Evolutionary conservation across 495 filamentous ascomycete species (phyloP).

Genomic region (Trichoderma gamsii): DNA sequence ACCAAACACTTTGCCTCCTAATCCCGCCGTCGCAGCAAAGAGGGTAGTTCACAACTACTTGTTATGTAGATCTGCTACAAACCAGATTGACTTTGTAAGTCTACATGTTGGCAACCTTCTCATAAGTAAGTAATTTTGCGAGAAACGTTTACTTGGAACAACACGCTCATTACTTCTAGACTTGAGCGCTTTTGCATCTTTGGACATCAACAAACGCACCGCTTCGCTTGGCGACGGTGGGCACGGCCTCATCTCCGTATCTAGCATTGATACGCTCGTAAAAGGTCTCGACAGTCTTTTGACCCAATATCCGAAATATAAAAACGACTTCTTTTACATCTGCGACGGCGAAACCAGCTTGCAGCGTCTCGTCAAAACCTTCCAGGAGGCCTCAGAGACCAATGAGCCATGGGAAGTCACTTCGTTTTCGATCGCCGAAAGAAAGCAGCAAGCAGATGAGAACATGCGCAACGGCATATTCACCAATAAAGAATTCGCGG

Average conservation of each 20-base stretch:
- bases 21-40: not conserved
- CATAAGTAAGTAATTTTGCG: not conserved
- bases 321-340: slow-evolving; percentile 9
- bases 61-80: not conserved
- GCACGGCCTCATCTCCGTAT: not conserved
- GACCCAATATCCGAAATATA: not conserved
- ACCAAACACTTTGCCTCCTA: not conserved
- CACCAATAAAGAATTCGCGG: not conserved
- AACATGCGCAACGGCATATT: slow-evolving; percentile 1
- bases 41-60: not conserved
- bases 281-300: not conserved
- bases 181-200: not conserved
- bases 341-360: slow-evolving; percentile 3
- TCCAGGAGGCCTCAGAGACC: not conserved
- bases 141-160: not conserved
- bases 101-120: not conserved
- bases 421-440: not conserved
- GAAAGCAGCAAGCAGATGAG: not conserved
- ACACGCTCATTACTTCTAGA: not conserved
- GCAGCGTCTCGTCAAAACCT: not conserved
- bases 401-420: not conserved
- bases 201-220: not conserved
- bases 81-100: slow-evolving; percentile 2
- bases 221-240: slow-evolving; percentile 2
- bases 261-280: not conserved